Evolutionary conservation across 768 basidiomycete species (phyloP), one percentile per base, ranked within the genome.

Genomic region (Calocybe indica): DNA sequence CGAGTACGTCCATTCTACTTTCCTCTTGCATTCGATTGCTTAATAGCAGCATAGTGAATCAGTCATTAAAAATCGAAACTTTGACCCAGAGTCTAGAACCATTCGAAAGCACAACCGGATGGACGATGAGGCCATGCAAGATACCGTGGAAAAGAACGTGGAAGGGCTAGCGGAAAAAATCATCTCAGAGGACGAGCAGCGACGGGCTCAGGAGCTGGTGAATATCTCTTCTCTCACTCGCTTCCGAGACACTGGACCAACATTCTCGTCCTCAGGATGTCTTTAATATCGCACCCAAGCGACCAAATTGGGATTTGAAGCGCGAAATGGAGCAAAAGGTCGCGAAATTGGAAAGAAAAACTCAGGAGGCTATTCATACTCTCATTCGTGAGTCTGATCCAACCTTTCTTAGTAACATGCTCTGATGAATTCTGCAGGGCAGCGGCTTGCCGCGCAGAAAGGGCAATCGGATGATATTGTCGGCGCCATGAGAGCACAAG

Each of bases 261-360:
- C 36, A 22, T 22, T 13, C 38, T 4, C 36, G 15, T 12, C 37
- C 15, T 11, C 39, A 95, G 93, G 91, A 95, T 62, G 74, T 96
- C 39, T 90, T 96, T 63, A 98, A 96, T 61, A 98, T 99, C 56
- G 94, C 93, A 15, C 96, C 96, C 3, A 97, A 94, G 75, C 79
- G 93, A 40, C 85, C 91, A 7, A 98, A 95, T 66, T 95, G 92
- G 93, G 92, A 95, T 63, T 72, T 96, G 58, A 94, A 93, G 64
- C 81, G 92, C 48, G 92, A 97, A 58, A 82, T 94, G 69, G 90
- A 94, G 48, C 91, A 87, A 71, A 92, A 90, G 62, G 65, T 92
- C 40, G 78, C 84, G 6, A 93, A 83, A 61, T 73, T 98, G n/a
- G 93, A 96, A 58, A 71, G 90, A 56, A 85, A 82, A 67, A 96